Conservation (phyloP, 805 yeast species). For the Pichia membranifaciens region DNA sequence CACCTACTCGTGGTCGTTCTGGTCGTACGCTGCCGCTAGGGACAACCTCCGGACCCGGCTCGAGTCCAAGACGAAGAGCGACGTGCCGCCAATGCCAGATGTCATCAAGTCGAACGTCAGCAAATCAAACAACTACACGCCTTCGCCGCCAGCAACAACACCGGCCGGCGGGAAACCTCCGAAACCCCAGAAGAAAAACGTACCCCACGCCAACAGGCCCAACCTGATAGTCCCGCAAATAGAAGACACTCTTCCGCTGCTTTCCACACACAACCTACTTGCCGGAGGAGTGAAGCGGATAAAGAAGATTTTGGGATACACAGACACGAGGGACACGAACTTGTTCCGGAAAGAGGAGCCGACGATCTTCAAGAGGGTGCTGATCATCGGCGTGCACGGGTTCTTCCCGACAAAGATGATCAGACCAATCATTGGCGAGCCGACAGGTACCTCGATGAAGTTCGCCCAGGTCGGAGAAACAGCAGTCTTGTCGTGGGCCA, state of each 20-base stretch:
- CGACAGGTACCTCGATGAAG: conserved; percentile 90
- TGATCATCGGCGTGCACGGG: conserved; percentile 93
- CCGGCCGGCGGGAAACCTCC: not conserved
- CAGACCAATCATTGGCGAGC: conserved; percentile 86
- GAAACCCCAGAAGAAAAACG: not conserved
- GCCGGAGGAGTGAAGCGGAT: conserved; percentile 14
- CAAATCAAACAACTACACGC: conserved; percentile 1
- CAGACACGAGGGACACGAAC: conserved; percentile 13
- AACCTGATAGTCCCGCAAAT: conserved; percentile 28
- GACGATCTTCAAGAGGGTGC: conserved; percentile 44
- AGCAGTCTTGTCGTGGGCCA: conserved; percentile 65
- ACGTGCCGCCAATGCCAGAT: conserved; percentile 4
- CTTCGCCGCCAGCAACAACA: not conserved
- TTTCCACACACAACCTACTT: conserved; percentile 13
- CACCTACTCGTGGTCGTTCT: conserved; percentile 27
- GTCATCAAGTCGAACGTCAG: conserved; percentile 12
- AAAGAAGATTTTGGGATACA: conserved; percentile 18
- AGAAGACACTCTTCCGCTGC: conserved; percentile 24
- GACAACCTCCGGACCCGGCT: not conserved
- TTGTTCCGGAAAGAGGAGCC: conserved; percentile 21
- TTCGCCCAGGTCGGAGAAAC: conserved; percentile 88
- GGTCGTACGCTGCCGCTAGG: conserved; percentile 16
- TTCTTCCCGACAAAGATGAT: conserved; percentile 86
- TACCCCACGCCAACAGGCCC: conserved; percentile 8
- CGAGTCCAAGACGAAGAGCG: not conserved